Evolutionary conservation across 2,329 filamentous ascomycete species (phyloP), one percentile per base, ranked within the genome.

Genomic region (Trichoderma koningiopsis): DNA sequence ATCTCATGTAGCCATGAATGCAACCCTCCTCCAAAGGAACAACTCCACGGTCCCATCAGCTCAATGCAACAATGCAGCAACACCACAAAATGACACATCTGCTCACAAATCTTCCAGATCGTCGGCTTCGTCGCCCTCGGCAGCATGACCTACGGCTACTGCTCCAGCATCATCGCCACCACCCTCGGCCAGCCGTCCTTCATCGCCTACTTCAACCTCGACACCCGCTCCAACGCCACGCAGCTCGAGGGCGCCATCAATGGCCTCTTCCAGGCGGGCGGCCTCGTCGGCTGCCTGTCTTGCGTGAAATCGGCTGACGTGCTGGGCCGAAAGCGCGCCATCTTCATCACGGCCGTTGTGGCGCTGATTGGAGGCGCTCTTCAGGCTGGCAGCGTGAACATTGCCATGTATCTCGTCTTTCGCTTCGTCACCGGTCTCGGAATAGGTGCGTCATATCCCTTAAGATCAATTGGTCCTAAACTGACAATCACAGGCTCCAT

Each of bases 391-490:
- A 53, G 47, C 47, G 61, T 64, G 8, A 53, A 40, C 27, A 64
- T 64, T 13, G 61, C 61, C 16, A 64, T 64, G 61, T 64, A 53
- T 40, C 52, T 64, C 22, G 61, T 64, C 33, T 53, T 53, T 55
- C 47, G 61, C 27, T 64, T 64, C 2, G 47, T 64, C 8, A 64
- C 47, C 4, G 61, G 61, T 35, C 52, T 64, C n/a, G 61, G 47
- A 8, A 40, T 64, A 40, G 61, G 61, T 55, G 13, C 27, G 61
- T 49, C 6, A n/a, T n/a, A 5, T 27, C 27, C 16, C 37, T 40
- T 2, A 16, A 3, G 2, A 11, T n/a, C 22, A 10, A 49, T 11
- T 6, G 8, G 3, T 2, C 16, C 4, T 10, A 16, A n/a, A n/a
- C 40, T 61, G 5, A 61, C 47, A 22, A 13, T 16, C 47, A 13